Percentiles rank a stretch among this genome's conserved stretches.
These are phyloP conservation scores for Achaetomium macrosporum DNA, from an alignment of 2,329 filamentous ascomycete genomes.

Conservation along the genomic window DNA sequence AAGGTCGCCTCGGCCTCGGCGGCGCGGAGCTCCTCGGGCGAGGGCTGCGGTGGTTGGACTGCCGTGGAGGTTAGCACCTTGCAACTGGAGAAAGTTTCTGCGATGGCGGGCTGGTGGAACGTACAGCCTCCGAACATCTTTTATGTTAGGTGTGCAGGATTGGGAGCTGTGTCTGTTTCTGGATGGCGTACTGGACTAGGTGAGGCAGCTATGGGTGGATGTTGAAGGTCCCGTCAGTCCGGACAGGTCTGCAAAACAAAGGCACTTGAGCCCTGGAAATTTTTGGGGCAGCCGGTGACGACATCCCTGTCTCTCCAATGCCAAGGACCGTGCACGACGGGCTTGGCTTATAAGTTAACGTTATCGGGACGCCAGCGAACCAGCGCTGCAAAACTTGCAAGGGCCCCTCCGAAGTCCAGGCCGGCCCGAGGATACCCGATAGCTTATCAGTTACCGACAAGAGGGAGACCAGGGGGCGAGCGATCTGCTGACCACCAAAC, in stretches of 20 bases:
- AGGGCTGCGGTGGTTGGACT: conserved; percentile 65
- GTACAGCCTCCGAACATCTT: conserved; percentile 61
- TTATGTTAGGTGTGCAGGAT: neutral
- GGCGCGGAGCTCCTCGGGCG: conserved; percentile 62
- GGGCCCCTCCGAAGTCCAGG: neutral
- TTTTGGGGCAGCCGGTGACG: no score
- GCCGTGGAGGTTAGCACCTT: conserved; percentile 4
- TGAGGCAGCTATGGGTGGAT: no score
- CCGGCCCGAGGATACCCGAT: conserved; percentile 27
- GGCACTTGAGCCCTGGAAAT: no score
- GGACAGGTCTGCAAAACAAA: no score
- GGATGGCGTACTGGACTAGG: no score
- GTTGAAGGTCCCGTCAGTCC: no score
- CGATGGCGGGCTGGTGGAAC: conserved; percentile 30
- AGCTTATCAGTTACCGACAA: conserved; percentile 10
- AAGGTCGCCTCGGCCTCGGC: conserved; percentile 62
- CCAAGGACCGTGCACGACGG: no score
- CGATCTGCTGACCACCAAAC: no score
- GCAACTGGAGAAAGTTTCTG: neutral
- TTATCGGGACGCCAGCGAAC: neutral
- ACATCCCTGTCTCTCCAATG: no score
- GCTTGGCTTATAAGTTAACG: no score
- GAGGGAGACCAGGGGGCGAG: no score
- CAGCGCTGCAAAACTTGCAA: neutral
- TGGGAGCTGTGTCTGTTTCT: no score